Percentiles rank a stretch among this genome's conserved stretches.
phyloP scores from a whole-genome alignment of 345 rosid genomes.

The Brassica napus region Da-Ae NC_063451.1:32276001-32276500 shows the following conservation, averaged over 20 bases:
- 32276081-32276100: conserved; percentile 18
- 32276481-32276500: conserved; percentile 63
- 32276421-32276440: background rate
- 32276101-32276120: conserved; percentile 28
- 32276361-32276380: background rate
- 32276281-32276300: background rate
- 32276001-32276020: conserved; percentile 70
- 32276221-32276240: conserved; percentile 1
- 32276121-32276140: conserved; percentile 15
- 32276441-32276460: conserved; percentile 48
- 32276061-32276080: conserved; percentile 10
- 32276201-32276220: conserved; percentile 10
- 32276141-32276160: conserved; percentile 17
- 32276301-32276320: background rate
- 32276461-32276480: conserved; percentile 89
- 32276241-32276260: conserved; percentile 12
- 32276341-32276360: background rate
- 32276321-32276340: background rate
- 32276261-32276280: background rate
- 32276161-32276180: conserved; percentile 25
- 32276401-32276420: background rate
- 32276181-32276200: background rate
- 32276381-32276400: background rate
- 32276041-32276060: conserved; percentile 29
- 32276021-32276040: conserved; percentile 58